phyloP scores from a whole-genome alignment of 129 eudicot genomes.

The Tagetes patula region DNA sequence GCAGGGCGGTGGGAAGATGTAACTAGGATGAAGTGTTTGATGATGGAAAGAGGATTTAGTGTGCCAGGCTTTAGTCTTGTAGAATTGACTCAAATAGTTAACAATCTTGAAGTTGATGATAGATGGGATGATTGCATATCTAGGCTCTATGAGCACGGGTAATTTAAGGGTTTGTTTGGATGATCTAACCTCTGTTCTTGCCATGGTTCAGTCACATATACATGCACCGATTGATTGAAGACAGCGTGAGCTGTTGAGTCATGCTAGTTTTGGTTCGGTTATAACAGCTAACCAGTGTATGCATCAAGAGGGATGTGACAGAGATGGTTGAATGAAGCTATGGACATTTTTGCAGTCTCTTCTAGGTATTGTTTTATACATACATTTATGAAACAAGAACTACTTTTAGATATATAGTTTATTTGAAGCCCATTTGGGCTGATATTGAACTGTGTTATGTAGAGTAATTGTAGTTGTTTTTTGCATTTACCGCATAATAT shows the following conservation, averaged over 20 bases:
- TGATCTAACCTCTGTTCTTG: neutral
- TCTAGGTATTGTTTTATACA: conserved; percentile 28
- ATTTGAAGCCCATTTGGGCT: conserved; percentile 20
- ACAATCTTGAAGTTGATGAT: conserved; percentile 42
- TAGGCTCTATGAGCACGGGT: conserved; percentile 22
- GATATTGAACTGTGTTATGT: conserved; percentile 20
- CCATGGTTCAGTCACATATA: neutral
- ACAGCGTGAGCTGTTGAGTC: neutral
- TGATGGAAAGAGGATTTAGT: conserved; percentile 55
- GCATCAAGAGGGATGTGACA: conserved; percentile 13
- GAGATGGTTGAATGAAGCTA: neutral
- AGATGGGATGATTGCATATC: conserved; percentile 28
- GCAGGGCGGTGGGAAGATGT: conserved; percentile 83
- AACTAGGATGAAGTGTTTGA: conserved; percentile 53
- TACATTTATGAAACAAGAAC: conserved; percentile 14
- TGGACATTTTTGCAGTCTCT: conserved; percentile 27
- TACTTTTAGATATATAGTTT: conserved; percentile 10
- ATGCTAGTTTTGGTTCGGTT: conserved; percentile 6
- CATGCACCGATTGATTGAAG: neutral
- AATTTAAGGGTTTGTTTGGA: conserved; percentile 18
- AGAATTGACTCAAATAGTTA: conserved; percentile 69
- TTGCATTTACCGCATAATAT: conserved; percentile 8
- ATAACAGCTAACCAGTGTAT: conserved; percentile 8
- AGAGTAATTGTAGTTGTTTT: conserved; percentile 18
- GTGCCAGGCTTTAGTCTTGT: conserved; percentile 59